Conservation (phyloP, 306 rosid genomes). For the Castanea sativa region DNA sequence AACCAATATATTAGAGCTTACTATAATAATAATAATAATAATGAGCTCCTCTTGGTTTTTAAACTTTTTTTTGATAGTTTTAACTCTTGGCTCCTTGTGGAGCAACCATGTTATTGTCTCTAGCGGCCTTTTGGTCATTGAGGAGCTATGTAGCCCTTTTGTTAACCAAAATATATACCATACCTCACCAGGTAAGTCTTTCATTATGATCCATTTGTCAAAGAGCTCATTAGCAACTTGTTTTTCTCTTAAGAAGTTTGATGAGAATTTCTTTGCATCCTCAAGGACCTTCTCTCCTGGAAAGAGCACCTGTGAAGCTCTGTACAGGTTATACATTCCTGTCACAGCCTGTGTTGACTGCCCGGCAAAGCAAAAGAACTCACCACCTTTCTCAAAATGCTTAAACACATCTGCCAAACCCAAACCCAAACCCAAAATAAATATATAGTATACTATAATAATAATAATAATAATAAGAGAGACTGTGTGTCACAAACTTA, state of each 20-base stretch:
- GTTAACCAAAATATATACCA: not conserved
- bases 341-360: constrained; percentile 81
- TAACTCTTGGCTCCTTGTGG: too few species aligned
- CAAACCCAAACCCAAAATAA: not conserved
- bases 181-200: constrained; percentile 83
- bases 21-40: too few species aligned
- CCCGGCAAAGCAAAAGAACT: constrained; percentile 73
- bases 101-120: too few species aligned
- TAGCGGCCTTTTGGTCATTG: too few species aligned
- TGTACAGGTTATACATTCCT: constrained; percentile 69
- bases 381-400: constrained; percentile 67
- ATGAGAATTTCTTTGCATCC: constrained; percentile 58
- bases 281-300: constrained; percentile 73
- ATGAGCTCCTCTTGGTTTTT: too few species aligned
- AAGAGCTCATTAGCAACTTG: constrained; percentile 54
- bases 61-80: too few species aligned
- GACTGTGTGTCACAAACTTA: constrained; percentile 7
- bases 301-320: constrained; percentile 63
- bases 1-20: too few species aligned
- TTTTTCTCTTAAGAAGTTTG: constrained; percentile 55
- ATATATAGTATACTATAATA: not conserved
- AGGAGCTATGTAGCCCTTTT: too few species aligned
- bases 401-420: constrained; percentile 62
- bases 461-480: not conserved
- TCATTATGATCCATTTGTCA: constrained; percentile 90